phyloP scores from a whole-genome alignment of 2,329 filamentous ascomycete genomes.

The Sporothrix luriei region DNA sequence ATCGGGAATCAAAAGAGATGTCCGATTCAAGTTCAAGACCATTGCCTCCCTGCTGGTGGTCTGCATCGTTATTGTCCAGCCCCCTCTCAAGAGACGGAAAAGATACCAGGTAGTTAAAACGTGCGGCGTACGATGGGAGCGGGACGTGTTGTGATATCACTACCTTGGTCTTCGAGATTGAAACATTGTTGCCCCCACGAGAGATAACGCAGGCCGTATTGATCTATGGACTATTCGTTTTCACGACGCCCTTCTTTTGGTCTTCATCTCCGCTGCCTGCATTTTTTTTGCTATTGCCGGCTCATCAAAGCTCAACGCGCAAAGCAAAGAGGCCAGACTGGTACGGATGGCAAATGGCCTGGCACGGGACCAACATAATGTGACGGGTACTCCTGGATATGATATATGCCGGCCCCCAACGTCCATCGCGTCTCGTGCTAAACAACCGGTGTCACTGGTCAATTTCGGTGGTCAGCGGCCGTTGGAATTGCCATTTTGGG shows the following conservation, averaged over 20 bases:
- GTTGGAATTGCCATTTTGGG: slow-evolving; percentile 2
- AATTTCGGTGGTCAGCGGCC: too few species aligned
- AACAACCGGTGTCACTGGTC: background rate
- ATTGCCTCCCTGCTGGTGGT: background rate
- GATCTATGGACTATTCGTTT: background rate
- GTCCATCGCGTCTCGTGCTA: background rate
- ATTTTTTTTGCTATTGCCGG: background rate
- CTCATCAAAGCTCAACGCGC: background rate
- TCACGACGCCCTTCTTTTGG: background rate
- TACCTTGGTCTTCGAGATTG: background rate
- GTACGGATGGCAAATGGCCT: too few species aligned
- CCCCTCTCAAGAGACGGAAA: too few species aligned
- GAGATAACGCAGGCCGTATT: too few species aligned
- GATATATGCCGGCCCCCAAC: slow-evolving; percentile 10
- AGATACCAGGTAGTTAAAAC: background rate
- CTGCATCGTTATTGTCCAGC: background rate
- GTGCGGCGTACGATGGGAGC: background rate
- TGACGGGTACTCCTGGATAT: too few species aligned
- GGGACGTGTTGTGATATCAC: background rate
- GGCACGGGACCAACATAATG: too few species aligned
- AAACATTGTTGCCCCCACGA: background rate
- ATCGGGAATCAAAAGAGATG: background rate
- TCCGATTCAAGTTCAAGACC: background rate
- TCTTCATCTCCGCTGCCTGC: background rate
- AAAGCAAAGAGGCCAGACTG: too few species aligned